Conservation (phyloP, 352 stramenopile genomes). For the Globisporangium spinosum region DNA sequence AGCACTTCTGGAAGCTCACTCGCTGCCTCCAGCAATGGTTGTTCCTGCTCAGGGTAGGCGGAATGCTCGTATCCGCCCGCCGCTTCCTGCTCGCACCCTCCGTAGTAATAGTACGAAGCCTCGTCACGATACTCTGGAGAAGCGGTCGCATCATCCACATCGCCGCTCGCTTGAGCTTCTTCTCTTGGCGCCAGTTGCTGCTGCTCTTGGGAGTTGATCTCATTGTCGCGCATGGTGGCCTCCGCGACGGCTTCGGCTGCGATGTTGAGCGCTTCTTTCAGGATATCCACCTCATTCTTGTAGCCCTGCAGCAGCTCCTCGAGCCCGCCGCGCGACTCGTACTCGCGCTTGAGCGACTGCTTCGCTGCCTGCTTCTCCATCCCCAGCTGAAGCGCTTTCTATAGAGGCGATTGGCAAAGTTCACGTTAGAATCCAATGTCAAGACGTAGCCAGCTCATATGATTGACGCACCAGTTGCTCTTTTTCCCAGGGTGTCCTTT, state of each 20-base stretch:
- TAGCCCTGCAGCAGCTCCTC: constrained; percentile 59
- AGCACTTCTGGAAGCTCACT: neutral
- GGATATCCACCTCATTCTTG: constrained; percentile 69
- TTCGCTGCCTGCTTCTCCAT: constrained; percentile 45
- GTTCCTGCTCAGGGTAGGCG: neutral
- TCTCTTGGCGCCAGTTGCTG: neutral
- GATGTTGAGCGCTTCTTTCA: constrained; percentile 74
- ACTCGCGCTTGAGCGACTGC: constrained; percentile 61
- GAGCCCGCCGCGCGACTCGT: constrained; percentile 41
- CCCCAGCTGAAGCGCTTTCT: constrained; percentile 40
- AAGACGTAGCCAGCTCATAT: neutral
- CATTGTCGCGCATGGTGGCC: constrained; percentile 12
- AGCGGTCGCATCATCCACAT: neutral
- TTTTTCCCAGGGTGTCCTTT: constrained; percentile 34
- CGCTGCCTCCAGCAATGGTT: neutral
- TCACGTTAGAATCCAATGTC: neutral
- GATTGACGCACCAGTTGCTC: constrained; percentile 36
- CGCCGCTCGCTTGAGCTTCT: neutral
- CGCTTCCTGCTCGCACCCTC: neutral
- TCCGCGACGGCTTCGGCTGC: constrained; percentile 54
- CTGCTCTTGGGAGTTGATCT: neutral
- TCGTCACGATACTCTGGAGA: neutral
- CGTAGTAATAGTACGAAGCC: constrained; percentile 1
- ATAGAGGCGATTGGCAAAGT: neutral
- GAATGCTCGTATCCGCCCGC: neutral